Evolutionary conservation across 306 rosid genomes (phyloP).

Genomic region (Malus fusca): DNA sequence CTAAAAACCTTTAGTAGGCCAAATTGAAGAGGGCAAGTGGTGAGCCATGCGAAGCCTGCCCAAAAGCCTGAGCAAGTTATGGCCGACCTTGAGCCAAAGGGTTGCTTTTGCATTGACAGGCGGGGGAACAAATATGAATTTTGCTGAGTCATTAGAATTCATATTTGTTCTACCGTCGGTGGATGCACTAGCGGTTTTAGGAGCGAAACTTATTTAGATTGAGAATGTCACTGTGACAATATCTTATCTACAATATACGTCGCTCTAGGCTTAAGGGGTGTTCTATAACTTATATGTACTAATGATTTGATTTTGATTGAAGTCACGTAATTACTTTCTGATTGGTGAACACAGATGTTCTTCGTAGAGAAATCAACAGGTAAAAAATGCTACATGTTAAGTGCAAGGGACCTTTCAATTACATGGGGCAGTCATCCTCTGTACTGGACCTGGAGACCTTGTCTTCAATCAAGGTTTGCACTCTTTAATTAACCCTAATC

Average conservation of each 20-base stretch:
- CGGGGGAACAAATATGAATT: conserved; percentile 86
- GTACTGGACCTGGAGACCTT: conserved; percentile 68
- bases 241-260: too few species aligned
- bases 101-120: conserved; percentile 53
- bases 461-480: conserved; percentile 36
- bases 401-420: conserved; percentile 63
- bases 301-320: neutral
- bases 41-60: too few species aligned
- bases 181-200: conserved; percentile 19
- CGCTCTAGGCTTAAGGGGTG: neutral
- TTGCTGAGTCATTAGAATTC: conserved; percentile 20
- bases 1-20: too few species aligned
- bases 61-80: too few species aligned
- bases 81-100: neutral
- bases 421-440: conserved; percentile 47
- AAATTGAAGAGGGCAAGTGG: too few species aligned
- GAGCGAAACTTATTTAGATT: neutral
- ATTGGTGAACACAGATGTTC: conserved; percentile 31
- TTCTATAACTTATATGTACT: too few species aligned
- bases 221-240: too few species aligned
- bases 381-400: conserved; percentile 47
- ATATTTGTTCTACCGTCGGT: conserved; percentile 52
- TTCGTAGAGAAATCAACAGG: conserved; percentile 44
- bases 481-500: neutral
- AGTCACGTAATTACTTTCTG: neutral